Conservation (phyloP, 164 flowering plant genomes). For the Platanus orientalis region DNA sequence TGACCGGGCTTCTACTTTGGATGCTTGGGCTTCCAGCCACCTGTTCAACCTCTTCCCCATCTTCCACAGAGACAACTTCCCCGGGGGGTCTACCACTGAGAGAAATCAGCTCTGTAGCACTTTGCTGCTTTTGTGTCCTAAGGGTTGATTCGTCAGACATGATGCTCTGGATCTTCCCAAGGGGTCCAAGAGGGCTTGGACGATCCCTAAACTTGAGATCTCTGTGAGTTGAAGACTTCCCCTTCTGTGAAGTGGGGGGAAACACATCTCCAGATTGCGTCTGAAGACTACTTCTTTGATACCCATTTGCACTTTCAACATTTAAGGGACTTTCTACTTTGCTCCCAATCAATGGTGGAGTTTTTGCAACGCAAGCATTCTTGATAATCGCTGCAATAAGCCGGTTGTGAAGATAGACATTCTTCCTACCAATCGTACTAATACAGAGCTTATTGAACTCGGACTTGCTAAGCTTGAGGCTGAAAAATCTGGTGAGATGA, state of each 20-base stretch:
- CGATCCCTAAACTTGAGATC: constrained; percentile 49
- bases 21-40: constrained; percentile 55
- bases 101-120: constrained; percentile 58
- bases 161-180: constrained; percentile 33
- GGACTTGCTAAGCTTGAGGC: constrained; percentile 44
- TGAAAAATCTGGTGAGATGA: constrained; percentile 44
- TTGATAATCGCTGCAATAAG: constrained; percentile 51
- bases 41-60: constrained; percentile 94
- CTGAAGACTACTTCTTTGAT: constrained; percentile 38
- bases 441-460: constrained; percentile 60
- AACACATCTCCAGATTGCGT: constrained; percentile 42
- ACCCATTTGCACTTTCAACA: constrained; percentile 32
- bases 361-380: constrained; percentile 53
- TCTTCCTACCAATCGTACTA: constrained; percentile 60
- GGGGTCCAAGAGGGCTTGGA: constrained; percentile 60
- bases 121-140: constrained; percentile 54
- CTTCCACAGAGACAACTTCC: constrained; percentile 77
- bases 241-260: constrained; percentile 57
- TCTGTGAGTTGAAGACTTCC: constrained; percentile 40
- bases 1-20: constrained; percentile 75
- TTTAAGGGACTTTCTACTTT: constrained; percentile 25
- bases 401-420: constrained; percentile 63
- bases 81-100: constrained; percentile 62
- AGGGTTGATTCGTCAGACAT: constrained; percentile 32
- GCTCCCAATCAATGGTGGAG: constrained; percentile 43